Percentiles rank a stretch among this genome's conserved stretches.
phyloP scores from a whole-genome alignment of 106 monocot genomes.

The Allium cepa region DNA sequence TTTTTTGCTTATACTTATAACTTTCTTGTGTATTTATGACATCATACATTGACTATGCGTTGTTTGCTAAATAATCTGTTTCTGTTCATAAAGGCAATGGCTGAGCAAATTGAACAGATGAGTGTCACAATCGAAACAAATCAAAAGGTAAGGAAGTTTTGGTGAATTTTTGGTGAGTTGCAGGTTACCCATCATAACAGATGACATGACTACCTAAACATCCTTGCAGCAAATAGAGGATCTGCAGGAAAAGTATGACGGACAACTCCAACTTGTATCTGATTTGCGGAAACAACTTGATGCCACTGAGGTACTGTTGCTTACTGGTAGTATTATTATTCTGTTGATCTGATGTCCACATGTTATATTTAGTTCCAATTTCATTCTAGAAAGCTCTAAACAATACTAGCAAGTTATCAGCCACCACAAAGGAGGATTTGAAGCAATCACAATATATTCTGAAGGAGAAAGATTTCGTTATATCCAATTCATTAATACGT shows the following conservation, averaged over 20 bases:
- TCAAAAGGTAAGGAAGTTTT: constrained; percentile 59
- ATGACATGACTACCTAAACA: background rate
- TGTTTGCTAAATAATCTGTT: background rate
- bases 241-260: constrained; percentile 56
- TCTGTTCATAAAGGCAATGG: constrained; percentile 47
- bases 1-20: too few species aligned
- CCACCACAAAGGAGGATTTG: too few species aligned
- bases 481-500: too few species aligned
- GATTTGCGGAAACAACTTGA: constrained; percentile 64
- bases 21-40: too few species aligned
- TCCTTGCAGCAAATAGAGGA: constrained; percentile 58
- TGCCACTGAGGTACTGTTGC: constrained; percentile 56
- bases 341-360: too few species aligned
- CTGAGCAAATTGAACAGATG: constrained; percentile 88
- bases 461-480: too few species aligned
- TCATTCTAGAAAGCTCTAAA: too few species aligned
- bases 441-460: too few species aligned
- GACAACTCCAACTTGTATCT: constrained; percentile 42
- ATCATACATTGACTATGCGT: background rate
- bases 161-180: background rate
- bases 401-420: too few species aligned
- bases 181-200: background rate
- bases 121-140: constrained; percentile 40
- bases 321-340: too few species aligned
- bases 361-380: too few species aligned